Evolutionary conservation across 768 basidiomycete genomes (phyloP).

Genomic region (Lactarius sp.): DNA sequence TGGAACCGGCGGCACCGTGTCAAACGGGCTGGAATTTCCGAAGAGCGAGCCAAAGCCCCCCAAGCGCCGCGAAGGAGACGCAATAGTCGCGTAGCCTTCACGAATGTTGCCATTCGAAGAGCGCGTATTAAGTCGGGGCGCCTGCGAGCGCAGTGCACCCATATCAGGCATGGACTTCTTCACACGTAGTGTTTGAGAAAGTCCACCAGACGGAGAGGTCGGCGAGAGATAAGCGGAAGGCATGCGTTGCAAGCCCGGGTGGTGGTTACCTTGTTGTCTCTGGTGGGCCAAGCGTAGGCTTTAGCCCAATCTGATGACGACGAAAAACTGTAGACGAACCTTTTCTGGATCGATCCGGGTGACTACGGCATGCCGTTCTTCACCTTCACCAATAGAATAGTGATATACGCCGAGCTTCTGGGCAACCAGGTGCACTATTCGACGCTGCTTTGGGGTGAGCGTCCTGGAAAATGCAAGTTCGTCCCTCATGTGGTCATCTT

Average conservation of each 20-base stretch:
- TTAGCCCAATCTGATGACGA: neutral
- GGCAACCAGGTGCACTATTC: constrained; percentile 93
- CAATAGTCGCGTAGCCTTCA: constrained; percentile 80
- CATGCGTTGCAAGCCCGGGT: constrained; percentile 63
- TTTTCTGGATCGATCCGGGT: constrained; percentile 83
- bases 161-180: constrained; percentile 99
- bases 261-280: constrained; percentile 43
- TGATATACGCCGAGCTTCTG: constrained; percentile 96
- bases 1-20: constrained; percentile 71
- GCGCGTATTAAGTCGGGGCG: constrained; percentile 72
- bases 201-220: constrained; percentile 39
- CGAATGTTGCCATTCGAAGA: constrained; percentile 88
- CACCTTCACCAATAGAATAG: constrained; percentile 88
- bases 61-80: constrained; percentile 72
- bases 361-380: constrained; percentile 91
- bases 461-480: constrained; percentile 95
- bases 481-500: constrained; percentile 95
- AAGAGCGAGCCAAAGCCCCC: constrained; percentile 73
- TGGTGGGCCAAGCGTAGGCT: neutral
- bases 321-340: constrained; percentile 41
- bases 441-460: constrained; percentile 76
- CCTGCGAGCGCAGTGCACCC: constrained; percentile 77
- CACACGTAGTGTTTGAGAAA: constrained; percentile 59
- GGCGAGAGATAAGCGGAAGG: constrained; percentile 76
- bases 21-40: constrained; percentile 38